These are phyloP conservation scores for Leccinum subtestaceum DNA, from an alignment of 768 basidiomycete genomes.

Conservation along the genomic window DNA sequence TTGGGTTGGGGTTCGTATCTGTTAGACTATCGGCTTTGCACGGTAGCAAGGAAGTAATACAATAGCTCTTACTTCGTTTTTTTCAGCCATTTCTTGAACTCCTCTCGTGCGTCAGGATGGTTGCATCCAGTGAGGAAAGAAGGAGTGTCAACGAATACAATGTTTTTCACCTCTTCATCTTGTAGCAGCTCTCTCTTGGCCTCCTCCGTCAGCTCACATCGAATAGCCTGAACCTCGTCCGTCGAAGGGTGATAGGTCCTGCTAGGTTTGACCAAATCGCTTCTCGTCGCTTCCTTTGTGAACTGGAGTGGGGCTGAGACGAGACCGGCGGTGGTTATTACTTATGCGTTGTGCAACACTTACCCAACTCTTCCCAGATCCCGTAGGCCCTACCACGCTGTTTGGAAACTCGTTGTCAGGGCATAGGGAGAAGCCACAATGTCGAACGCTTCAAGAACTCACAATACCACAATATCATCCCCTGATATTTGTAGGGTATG, in stretches of 20 bases:
- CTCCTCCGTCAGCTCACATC: constrained; percentile 13
- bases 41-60: background rate
- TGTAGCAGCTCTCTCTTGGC: background rate
- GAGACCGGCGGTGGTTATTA: no score
- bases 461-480: no score
- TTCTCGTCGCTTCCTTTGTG: constrained; percentile 9
- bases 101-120: constrained; percentile 1
- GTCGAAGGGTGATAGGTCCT: constrained; percentile 6
- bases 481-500: no score
- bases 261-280: background rate
- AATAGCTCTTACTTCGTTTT: background rate
- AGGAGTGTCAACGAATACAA: constrained; percentile 24
- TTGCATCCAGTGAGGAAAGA: constrained; percentile 17
- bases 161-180: constrained; percentile 2
- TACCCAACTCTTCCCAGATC: constrained; percentile 1
- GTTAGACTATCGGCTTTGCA: background rate
- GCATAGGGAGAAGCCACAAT: no score
- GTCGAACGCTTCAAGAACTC: no score
- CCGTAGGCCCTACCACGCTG: no score
- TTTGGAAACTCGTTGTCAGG: no score
- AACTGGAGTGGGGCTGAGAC: constrained; percentile 7
- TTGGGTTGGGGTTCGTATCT: constrained; percentile 3
- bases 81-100: constrained; percentile 5
- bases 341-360: background rate
- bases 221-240: constrained; percentile 9